Evolutionary conservation across 768 basidiomycete genomes (phyloP), one percentile per base, ranked within the genome.

Genomic region (Polyporus arcularius): DNA sequence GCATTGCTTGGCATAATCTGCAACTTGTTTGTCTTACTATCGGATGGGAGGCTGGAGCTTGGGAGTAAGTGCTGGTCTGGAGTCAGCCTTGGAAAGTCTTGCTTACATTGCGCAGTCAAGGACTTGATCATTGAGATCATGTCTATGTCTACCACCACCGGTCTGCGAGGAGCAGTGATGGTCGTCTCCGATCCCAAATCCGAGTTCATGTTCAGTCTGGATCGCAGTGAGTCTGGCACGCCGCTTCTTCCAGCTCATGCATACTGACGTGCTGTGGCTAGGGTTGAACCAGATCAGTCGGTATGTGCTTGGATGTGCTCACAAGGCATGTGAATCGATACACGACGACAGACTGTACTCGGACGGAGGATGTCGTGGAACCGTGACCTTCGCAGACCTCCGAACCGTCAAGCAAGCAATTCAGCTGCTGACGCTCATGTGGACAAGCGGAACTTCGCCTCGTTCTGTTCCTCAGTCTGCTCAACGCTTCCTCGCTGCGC

Each of bases 351-450:
- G 40, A 2, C 12, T 21, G 9, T n/a, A 10, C n/a, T 21, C 11
- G 8, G 38, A 11, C 8, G 26, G 32, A 30, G 46, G 7, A 8
- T 16, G 7, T 40, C 2, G 28, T n/a, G 35, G 12, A 35, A 35
- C 35, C 35, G 11, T 35, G 35, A 35, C 35, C 11, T 35, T 35
- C 35, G 35, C 28, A 21, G 57, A 55, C 2, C 26, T 59, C 16
- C 55, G 58, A 15, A 48, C 8, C 48, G 32, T 58, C 14, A 55
- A 60, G 26, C 68, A 68, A 18, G 31, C 61, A 0, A 57, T 73
- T 14, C 64, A 70, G 55, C 75, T 81, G 55, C 60, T 79, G n/a
- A 67, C 70, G 2, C 64, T 80, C 30, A 57, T 77, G 26, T 77
- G 74, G 74, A 66, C 73, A 39, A 28, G 26, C 14, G n/a, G 10